Percentiles rank a stretch among this genome's conserved stretches.
Conservation (phyloP, 768 basidiomycete species). For the Tulasnella sp. region DNA sequence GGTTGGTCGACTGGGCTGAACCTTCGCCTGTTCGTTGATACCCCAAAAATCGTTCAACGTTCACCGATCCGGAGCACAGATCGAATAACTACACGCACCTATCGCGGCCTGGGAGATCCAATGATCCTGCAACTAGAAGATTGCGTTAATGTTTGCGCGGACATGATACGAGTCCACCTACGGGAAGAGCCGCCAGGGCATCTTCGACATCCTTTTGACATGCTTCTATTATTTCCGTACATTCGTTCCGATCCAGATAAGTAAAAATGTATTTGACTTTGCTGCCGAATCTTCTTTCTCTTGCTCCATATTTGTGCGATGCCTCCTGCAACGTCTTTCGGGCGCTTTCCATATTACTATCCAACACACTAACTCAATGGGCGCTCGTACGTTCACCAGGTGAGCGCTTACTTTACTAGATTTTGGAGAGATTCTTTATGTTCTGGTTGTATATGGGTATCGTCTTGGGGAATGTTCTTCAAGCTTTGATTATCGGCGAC, state of each 20-base stretch:
- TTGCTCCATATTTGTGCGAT: neutral
- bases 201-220: neutral
- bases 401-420: neutral
- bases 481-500: neutral
- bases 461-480: neutral
- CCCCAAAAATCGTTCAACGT: too few species aligned
- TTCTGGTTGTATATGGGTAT: neutral
- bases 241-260: neutral
- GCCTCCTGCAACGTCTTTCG: neutral
- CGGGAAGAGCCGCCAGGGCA: neutral
- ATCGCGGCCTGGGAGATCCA: too few species aligned
- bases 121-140: neutral
- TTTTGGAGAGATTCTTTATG: neutral
- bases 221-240: neutral
- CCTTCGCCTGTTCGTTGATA: too few species aligned
- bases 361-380: neutral
- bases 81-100: neutral
- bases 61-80: too few species aligned
- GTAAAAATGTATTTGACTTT: neutral
- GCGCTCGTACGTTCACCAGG: neutral
- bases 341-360: neutral
- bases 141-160: neutral
- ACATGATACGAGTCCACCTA: neutral
- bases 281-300: neutral
- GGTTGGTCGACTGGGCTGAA: neutral